Evolutionary conservation across 768 basidiomycete species (phyloP).

Genomic region (Cyclocybe cylindracea): DNA sequence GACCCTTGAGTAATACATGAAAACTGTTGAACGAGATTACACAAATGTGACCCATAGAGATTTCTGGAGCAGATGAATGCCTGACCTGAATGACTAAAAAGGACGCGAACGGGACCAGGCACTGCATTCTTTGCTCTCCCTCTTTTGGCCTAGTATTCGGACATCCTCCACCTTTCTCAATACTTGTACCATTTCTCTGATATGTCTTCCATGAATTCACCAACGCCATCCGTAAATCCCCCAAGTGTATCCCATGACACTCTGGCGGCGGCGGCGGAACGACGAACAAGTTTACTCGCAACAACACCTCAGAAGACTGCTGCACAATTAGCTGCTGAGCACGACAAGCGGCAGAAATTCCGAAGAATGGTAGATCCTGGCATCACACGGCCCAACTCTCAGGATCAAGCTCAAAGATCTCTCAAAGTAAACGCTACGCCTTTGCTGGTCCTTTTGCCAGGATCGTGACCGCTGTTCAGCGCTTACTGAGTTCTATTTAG

Average conservation of each 20-base stretch:
- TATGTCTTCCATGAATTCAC: constrained; percentile 15
- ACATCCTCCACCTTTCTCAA: no score
- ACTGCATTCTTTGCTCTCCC: no score
- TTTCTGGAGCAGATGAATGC: no score
- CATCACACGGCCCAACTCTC: constrained; percentile 70
- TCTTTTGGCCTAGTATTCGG: no score
- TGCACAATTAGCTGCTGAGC: constrained; percentile 47
- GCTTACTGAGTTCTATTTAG: constrained; percentile 36
- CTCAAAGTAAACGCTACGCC: constrained; percentile 53
- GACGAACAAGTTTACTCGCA: constrained; percentile 31
- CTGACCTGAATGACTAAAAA: no score
- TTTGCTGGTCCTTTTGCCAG: constrained; percentile 11
- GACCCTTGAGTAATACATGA: no score
- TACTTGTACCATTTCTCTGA: neutral
- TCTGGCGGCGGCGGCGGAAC: constrained; percentile 46
- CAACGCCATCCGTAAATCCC: constrained; percentile 1
- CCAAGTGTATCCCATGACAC: constrained; percentile 31
- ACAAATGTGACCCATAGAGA: no score
- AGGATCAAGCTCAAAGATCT: constrained; percentile 57
- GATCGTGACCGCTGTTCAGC: constrained; percentile 5
- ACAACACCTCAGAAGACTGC: constrained; percentile 33
- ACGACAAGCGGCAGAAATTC: constrained; percentile 71
- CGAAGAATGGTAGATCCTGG: constrained; percentile 79
- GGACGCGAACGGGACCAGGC: no score
- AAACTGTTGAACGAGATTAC: no score